A percentile compares a stretch with the other conserved stretches of the same genome.
phyloP scores from a whole-genome alignment of 2,329 filamentous ascomycete genomes.

The Pseudonectria foliicola region DNA sequence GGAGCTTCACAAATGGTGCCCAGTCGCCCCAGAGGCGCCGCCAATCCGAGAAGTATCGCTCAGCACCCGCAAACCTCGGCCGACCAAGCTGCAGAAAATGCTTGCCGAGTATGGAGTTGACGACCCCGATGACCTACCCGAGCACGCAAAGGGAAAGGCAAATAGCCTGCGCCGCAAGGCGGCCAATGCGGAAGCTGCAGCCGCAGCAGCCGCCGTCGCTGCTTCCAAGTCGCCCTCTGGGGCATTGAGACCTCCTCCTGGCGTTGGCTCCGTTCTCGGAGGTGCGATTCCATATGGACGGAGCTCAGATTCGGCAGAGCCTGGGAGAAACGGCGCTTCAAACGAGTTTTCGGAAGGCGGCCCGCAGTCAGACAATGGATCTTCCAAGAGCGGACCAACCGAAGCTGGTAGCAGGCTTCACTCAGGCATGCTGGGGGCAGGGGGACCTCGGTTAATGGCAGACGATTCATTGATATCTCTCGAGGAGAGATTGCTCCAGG shows the following conservation, averaged over 20 bases:
- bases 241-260: constrained; percentile 13
- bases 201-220: constrained; percentile 29
- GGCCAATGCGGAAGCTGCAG: constrained; percentile 48
- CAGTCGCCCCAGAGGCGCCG: constrained; percentile 78
- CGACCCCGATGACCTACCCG: constrained; percentile 83
- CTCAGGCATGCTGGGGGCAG: constrained; percentile 35
- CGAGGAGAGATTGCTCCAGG: constrained; percentile 45
- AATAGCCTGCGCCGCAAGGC: constrained; percentile 68
- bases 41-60: constrained; percentile 80
- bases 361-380: constrained; percentile 20
- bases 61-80: constrained; percentile 89
- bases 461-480: constrained; percentile 36
- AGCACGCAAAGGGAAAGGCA: constrained; percentile 72
- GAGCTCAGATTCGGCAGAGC: constrained; percentile 8
- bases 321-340: constrained; percentile 13
- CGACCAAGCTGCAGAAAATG: constrained; percentile 94
- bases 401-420: constrained; percentile 35
- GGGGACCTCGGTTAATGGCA: constrained; percentile 35
- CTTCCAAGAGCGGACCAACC: constrained; percentile 30
- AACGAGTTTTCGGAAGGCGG: constrained; percentile 23
- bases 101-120: constrained; percentile 83
- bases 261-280: constrained; percentile 17
- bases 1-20: constrained; percentile 90
- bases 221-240: constrained; percentile 15
- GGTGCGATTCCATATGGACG: constrained; percentile 19